Base-by-base conservation (phyloP, 495 filamentous ascomycete species). In the Mycothermus thermophilus region DNA sequence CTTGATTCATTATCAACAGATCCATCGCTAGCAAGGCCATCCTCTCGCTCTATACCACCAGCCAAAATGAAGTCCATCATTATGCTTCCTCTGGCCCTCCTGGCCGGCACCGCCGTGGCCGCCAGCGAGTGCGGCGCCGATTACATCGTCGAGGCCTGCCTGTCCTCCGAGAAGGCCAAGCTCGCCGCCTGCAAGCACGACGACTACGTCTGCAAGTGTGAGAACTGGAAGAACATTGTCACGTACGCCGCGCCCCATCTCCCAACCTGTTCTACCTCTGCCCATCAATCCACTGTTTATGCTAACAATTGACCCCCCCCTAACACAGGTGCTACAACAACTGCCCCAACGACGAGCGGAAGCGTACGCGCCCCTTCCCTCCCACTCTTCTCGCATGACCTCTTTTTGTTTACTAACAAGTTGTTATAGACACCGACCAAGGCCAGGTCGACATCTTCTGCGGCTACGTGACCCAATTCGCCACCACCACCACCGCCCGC, bases 91-190 rank as follows among this genome's bases (percentile, higher is more conserved):
- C 30, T 53, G 20, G 55, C 52, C 27, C 18, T 52, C 27, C 42
- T 63, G 34, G 53, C 52, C 34, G 53, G 51, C 23, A 47, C 53
- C 17, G 50, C 43, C 32, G 26, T 50, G 30, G 52, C 55, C 20
- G 47, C 57, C 30, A 42, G 30, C 23, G 30, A 41, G 5, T 67
- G 63, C 34, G 54, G 37, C 10, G 63, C 63, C 22, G 46, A 60
- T 40, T 60, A 61, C 38, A 62, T 64, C 36, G 54, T 67, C 47
- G 60, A 64, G 30, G 38, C 54, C 22, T 67, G 63, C 40, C 53
- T 67, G 27, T 25, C 27, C 2, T 51, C 46, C 15, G 58, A 64
- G 25, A 55, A 54, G 35, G 43, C 45, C 35, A 54, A 57, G 38
- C 41, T 67, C 32, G 47, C 35, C n/a, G 33, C 40, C 6, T 67